These are phyloP conservation scores for Ailanthus altissimus DNA, from an alignment of 345 rosid species.

Conservation along the genomic window DNA sequence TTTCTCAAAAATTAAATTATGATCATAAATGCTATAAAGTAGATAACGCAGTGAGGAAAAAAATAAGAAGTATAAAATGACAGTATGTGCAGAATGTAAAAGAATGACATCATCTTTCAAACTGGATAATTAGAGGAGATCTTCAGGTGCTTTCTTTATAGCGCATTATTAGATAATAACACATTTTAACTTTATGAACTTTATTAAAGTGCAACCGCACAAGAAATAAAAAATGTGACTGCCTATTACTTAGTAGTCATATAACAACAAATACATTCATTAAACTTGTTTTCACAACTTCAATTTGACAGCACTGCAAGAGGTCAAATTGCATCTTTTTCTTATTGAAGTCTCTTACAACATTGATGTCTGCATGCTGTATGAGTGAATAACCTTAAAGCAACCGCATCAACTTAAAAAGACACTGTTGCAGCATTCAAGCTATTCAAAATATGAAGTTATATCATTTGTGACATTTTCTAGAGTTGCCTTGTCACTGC, in stretches of 20 bases:
- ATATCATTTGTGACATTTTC: not conserved
- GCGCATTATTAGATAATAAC: not conserved
- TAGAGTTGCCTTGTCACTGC: not conserved
- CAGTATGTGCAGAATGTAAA: not conserved
- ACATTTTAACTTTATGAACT: not conserved
- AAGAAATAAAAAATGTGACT: too few species aligned
- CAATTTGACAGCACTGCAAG: not conserved
- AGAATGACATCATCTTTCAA: not conserved
- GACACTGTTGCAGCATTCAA: not conserved
- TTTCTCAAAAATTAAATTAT: slow-evolving; percentile 11
- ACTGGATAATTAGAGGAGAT: not conserved
- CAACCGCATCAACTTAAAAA: too few species aligned
- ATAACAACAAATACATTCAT: not conserved
- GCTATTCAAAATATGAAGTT: not conserved
- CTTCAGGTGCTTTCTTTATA: not conserved
- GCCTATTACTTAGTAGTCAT: too few species aligned
- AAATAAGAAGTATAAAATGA: not conserved
- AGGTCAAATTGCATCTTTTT: not conserved
- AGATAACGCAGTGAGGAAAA: not conserved
- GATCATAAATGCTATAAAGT: not conserved
- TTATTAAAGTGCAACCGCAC: not conserved
- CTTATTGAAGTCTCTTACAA: not conserved
- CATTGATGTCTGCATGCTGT: too few species aligned
- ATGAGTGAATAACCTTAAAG: too few species aligned
- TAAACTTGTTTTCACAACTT: too few species aligned